These are phyloP conservation scores for Mycena leptocephala DNA, from an alignment of 768 basidiomycete species.

Conservation along the genomic window DNA sequence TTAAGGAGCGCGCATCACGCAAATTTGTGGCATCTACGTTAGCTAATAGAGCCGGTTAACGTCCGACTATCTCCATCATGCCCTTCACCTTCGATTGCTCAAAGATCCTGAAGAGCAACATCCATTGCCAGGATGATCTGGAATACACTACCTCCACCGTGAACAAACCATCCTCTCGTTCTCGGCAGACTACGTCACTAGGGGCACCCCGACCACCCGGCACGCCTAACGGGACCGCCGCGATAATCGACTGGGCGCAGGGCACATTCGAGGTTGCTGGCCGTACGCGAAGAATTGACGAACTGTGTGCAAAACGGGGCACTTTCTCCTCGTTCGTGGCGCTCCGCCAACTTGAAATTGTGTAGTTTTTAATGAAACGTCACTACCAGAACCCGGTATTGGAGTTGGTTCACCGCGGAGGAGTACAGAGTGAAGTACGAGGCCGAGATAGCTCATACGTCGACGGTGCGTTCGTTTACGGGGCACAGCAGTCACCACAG, in stretches of 20 bases:
- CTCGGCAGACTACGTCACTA: neutral
- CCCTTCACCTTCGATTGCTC: neutral
- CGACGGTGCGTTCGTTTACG: neutral
- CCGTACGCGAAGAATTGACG: neutral
- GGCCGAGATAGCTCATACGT: neutral
- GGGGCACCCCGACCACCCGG: neutral
- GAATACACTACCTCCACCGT: neutral
- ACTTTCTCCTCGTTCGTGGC: neutral
- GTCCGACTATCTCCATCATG: neutral
- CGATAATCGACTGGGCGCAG: neutral
- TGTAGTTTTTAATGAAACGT: neutral
- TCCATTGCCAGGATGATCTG: neutral
- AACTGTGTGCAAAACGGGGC: neutral
- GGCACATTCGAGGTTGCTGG: neutral
- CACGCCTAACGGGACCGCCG: neutral
- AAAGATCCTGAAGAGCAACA: neutral
- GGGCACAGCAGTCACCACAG: neutral
- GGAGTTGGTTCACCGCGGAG: neutral
- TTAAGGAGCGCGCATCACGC: neutral
- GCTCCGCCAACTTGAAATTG: neutral
- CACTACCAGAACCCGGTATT: neutral
- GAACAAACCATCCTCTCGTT: neutral
- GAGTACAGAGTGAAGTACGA: neutral
- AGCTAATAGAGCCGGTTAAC: neutral
- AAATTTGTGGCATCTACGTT: neutral